These are phyloP conservation scores for Carex pumila DNA, from an alignment of 176 grass and related monocot species.

Conservation along the genomic window DNA sequence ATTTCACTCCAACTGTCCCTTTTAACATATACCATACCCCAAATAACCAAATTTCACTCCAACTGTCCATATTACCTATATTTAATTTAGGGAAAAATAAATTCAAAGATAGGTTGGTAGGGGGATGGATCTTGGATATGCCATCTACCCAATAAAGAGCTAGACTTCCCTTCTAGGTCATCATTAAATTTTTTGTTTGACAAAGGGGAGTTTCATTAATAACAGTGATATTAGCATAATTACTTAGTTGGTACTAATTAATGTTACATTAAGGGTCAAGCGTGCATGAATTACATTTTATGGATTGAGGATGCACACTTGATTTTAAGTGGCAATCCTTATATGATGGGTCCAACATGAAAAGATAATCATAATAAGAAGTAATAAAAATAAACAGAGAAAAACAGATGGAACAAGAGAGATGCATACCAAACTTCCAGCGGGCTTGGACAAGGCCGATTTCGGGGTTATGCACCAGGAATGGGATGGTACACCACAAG, in stretches of 20 bases:
- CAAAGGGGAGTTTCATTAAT: background rate
- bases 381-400: background rate
- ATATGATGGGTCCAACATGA: background rate
- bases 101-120: background rate
- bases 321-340: background rate
- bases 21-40: background rate
- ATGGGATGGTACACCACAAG: slow-evolving; percentile 59
- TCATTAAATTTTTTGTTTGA: slow-evolving; percentile 14
- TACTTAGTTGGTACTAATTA: background rate
- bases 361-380: background rate
- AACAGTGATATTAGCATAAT: background rate
- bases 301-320: background rate
- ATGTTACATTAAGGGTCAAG: background rate
- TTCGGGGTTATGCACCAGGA: slow-evolving; percentile 70
- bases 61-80: background rate
- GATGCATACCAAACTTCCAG: slow-evolving; percentile 54
- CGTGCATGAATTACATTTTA: background rate
- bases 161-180: background rate
- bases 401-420: background rate
- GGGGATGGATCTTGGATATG: background rate
- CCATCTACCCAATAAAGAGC: background rate
- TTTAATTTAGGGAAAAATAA: background rate
- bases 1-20: background rate
- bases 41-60: background rate
- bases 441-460: slow-evolving; percentile 81